phyloP scores from a whole-genome alignment of 2,329 filamentous ascomycete genomes.

The Pseudogymnoascus verrucosus region DNA sequence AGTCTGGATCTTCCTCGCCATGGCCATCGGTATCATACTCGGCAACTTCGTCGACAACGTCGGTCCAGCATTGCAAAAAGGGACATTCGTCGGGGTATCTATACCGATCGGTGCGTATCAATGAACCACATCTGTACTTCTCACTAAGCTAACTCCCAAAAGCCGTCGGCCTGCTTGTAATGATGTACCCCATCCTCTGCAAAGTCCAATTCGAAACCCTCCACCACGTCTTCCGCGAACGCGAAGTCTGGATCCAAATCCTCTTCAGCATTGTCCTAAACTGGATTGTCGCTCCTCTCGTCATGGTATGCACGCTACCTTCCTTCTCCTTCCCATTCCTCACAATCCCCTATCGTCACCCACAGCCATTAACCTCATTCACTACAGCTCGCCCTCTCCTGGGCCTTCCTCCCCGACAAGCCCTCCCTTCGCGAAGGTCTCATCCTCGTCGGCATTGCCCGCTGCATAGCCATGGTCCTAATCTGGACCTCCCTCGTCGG shows the following conservation, averaged over 20 bases:
- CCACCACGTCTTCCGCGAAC: conserved; percentile 54
- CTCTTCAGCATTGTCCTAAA: conserved; percentile 68
- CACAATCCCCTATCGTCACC: no score
- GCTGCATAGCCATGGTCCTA: conserved; percentile 86
- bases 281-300: conserved; percentile 75
- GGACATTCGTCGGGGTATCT: conserved; percentile 55
- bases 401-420: conserved; percentile 58
- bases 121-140: no score
- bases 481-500: conserved; percentile 53
- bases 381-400: conserved; percentile 34
- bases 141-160: no score
- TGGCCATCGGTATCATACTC: conserved; percentile 55
- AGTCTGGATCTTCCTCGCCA: conserved; percentile 56
- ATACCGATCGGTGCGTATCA: conserved; percentile 40
- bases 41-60: conserved; percentile 53
- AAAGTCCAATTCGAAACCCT: conserved; percentile 74
- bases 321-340: no score
- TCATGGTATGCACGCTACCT: conserved; percentile 47
- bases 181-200: conserved; percentile 93
- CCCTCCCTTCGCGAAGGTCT: conserved; percentile 54
- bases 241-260: conserved; percentile 70
- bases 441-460: conserved; percentile 73
- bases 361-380: no score
- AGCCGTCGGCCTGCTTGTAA: conserved; percentile 52
- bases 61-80: conserved; percentile 48